Conservation (phyloP, 192 early-diverging fungal genomes). For the Chytriomyces hyalinus region DNA sequence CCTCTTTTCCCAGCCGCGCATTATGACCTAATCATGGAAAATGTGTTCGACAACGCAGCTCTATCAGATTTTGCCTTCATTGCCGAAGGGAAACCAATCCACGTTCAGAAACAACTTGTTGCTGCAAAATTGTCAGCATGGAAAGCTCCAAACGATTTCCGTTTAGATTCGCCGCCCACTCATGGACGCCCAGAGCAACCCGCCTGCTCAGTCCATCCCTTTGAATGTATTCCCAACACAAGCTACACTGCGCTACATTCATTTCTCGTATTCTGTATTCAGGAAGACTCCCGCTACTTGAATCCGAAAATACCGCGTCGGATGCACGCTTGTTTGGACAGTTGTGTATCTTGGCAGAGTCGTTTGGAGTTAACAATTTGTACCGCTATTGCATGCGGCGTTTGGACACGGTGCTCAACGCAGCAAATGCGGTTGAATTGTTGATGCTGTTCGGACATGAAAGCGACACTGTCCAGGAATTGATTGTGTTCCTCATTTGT, state of each 20-base stretch:
- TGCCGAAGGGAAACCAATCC: slow-evolving; percentile 6
- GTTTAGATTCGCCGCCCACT: background rate
- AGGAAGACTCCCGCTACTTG: slow-evolving; percentile 21
- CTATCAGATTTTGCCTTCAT: slow-evolving; percentile 35
- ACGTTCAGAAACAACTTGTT: slow-evolving; percentile 34
- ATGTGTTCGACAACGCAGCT: slow-evolving; percentile 29
- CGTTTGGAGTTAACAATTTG: slow-evolving; percentile 6
- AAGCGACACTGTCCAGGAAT: slow-evolving; percentile 19
- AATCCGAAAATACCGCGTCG: background rate
- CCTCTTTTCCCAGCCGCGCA: slow-evolving; percentile 19
- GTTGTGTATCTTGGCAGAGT: background rate
- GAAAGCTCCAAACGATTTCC: background rate
- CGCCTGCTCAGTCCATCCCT: background rate
- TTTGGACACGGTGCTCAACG: background rate
- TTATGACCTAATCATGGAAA: slow-evolving; percentile 5
- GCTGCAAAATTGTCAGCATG: slow-evolving; percentile 21
- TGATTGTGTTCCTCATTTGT: slow-evolving; percentile 17
- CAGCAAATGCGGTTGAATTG: background rate
- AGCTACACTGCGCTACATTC: slow-evolving; percentile 19
- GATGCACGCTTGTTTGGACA: background rate
- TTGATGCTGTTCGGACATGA: background rate
- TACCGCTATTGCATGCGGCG: slow-evolving; percentile 1
- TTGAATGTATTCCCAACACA: slow-evolving; percentile 7
- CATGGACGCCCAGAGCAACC: background rate
- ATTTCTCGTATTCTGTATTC: slow-evolving; percentile 33